Percentiles rank a stretch among this genome's conserved stretches.
phyloP scores from a whole-genome alignment of 768 basidiomycete genomes.

The Kwoniella europaea region DNA sequence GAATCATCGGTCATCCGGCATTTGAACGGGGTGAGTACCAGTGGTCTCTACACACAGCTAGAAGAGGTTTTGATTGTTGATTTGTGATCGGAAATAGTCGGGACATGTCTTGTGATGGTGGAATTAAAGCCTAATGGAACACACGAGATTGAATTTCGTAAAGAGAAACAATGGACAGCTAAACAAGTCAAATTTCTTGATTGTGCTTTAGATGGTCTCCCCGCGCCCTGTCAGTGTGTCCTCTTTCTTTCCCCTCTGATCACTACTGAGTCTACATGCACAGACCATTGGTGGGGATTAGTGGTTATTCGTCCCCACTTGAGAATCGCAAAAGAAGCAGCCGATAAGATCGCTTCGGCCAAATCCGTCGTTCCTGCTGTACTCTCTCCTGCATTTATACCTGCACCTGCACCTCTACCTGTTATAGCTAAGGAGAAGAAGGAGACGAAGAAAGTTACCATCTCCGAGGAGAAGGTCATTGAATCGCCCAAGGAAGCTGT shows the following conservation, averaged over 20 bases:
- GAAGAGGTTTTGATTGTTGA: not conserved
- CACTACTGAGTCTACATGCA: not conserved
- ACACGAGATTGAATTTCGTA: constrained; percentile 20
- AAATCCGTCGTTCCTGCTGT: not conserved
- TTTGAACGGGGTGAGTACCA: constrained; percentile 7
- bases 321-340: constrained; percentile 11
- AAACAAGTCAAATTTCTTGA: constrained; percentile 12
- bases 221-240: constrained; percentile 5
- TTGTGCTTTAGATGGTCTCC: constrained; percentile 6
- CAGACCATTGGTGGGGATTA: constrained; percentile 21
- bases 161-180: constrained; percentile 4
- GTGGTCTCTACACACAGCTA: not conserved
- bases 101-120: constrained; percentile 9
- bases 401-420: not conserved
- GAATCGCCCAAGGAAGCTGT: not conserved
- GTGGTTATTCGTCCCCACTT: constrained; percentile 19
- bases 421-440: not conserved
- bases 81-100: not conserved
- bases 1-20: constrained; percentile 9
- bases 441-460: not conserved
- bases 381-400: not conserved
- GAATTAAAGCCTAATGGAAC: constrained; percentile 21
- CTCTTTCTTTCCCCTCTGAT: not conserved
- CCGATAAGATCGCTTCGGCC: constrained; percentile 5
- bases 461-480: not conserved